Conservation (phyloP, 768 basidiomycete genomes). For the Collybia sp. region DNA sequence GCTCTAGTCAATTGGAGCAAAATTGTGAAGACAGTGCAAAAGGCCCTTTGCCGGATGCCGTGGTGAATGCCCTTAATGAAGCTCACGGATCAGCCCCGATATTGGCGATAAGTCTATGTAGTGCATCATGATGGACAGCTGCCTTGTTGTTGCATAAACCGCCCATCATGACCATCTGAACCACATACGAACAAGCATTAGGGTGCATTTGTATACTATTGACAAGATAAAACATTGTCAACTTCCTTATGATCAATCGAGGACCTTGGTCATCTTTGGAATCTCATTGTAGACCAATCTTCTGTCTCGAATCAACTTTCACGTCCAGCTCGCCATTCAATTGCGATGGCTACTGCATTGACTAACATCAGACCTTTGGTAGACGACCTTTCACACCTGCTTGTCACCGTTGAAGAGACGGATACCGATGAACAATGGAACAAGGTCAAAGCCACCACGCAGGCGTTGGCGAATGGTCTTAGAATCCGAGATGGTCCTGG, state of each 20-base stretch:
- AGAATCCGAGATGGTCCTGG: slow-evolving; percentile 51
- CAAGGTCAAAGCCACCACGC: slow-evolving; percentile 45
- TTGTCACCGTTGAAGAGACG: slow-evolving; percentile 27
- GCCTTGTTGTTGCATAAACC: too few relatives aligned
- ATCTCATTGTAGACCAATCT: too few relatives aligned
- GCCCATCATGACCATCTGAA: too few relatives aligned
- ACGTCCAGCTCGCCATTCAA: too few relatives aligned
- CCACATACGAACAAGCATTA: too few relatives aligned
- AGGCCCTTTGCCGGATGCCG: slow-evolving; percentile 48
- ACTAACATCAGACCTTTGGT: slow-evolving; percentile 30
- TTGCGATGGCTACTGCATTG: slow-evolving; percentile 18
- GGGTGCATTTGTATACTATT: too few relatives aligned
- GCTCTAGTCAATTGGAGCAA: neutral
- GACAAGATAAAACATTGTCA: too few relatives aligned
- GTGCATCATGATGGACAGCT: too few relatives aligned
- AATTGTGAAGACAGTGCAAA: slow-evolving; percentile 33
- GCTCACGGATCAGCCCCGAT: slow-evolving; percentile 30
- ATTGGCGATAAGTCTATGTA: too few relatives aligned
- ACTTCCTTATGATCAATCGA: too few relatives aligned
- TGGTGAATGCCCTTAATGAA: slow-evolving; percentile 46
- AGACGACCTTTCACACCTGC: slow-evolving; percentile 16
- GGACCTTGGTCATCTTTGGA: too few relatives aligned
- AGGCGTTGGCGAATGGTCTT: slow-evolving; percentile 57
- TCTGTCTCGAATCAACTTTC: too few relatives aligned
- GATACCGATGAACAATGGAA: slow-evolving; percentile 41